These are phyloP conservation scores for Daedalea quercina DNA, from an alignment of 768 basidiomycete species.

Conservation along the genomic window DNA sequence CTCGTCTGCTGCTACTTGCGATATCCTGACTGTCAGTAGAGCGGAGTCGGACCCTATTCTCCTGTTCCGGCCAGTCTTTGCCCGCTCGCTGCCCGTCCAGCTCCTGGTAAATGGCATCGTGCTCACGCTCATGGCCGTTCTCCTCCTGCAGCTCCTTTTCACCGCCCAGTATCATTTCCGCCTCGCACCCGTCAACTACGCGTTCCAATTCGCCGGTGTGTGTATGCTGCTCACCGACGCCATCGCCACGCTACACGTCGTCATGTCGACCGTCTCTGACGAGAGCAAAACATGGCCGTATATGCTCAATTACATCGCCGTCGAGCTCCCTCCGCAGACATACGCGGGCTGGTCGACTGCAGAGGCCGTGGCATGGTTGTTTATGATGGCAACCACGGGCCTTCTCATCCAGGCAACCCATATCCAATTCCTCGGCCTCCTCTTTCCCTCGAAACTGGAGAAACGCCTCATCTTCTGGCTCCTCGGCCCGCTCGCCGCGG, in stretches of 20 bases:
- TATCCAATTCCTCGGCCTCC: conserved; percentile 92
- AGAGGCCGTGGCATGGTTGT: conserved; percentile 72
- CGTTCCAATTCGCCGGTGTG: conserved; percentile 82
- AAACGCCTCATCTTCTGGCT: conserved; percentile 78
- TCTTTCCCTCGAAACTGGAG: conserved; percentile 90
- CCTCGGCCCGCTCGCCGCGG: conserved; percentile 82
- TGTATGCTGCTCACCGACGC: conserved; percentile 71
- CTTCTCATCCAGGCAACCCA: conserved; percentile 91
- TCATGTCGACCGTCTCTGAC: conserved; percentile 50
- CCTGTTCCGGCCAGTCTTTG: conserved; percentile 69
- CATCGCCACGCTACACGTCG: conserved; percentile 70
- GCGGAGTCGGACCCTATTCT: conserved; percentile 62
- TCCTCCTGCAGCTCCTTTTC: conserved; percentile 89
- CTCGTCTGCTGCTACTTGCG: too few species aligned
- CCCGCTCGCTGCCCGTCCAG: conserved; percentile 86
- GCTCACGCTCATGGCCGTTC: conserved; percentile 78
- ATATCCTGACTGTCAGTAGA: too few species aligned
- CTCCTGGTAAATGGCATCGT: conserved; percentile 81
- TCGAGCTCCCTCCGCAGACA: conserved; percentile 61
- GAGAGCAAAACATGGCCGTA: conserved; percentile 86
- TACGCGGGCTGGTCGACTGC: conserved; percentile 50
- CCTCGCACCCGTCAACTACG: conserved; percentile 87
- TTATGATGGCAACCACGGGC: conserved; percentile 82
- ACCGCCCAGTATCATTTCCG: conserved; percentile 96
- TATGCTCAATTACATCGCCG: conserved; percentile 89